These are phyloP conservation scores for Hypoxylon sp. DNA, from an alignment of 2,329 filamentous ascomycete genomes.

Conservation along the genomic window DNA sequence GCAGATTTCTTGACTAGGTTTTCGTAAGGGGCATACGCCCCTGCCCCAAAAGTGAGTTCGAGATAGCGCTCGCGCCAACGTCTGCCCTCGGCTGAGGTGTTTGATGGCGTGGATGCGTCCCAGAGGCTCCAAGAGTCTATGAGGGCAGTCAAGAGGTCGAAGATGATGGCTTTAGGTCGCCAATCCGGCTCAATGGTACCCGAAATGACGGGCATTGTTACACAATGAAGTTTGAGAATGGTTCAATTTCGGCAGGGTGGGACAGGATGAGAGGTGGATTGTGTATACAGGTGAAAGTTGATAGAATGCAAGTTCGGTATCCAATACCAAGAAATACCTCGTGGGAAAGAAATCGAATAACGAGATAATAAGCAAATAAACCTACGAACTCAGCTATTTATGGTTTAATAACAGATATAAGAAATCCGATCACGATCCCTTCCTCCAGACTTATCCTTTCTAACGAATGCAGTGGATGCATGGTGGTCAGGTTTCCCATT, in stretches of 20 bases:
- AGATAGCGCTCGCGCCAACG: conserved; percentile 58
- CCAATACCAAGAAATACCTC: not conserved
- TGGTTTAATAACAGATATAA: not conserved
- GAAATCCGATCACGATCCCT: not conserved
- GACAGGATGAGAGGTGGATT: not conserved
- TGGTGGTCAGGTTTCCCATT: not conserved
- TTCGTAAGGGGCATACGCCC: conserved; percentile 55
- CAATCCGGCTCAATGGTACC: conserved; percentile 31
- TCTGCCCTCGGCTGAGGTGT: conserved; percentile 48
- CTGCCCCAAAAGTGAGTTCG: conserved; percentile 56
- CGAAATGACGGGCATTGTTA: conserved; percentile 4
- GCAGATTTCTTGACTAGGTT: conserved; percentile 53
- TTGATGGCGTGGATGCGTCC: conserved; percentile 53
- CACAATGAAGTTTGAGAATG: not conserved
- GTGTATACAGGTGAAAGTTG: not conserved
- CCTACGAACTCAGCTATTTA: not conserved
- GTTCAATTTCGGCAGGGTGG: not conserved
- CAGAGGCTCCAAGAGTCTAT: conserved; percentile 59
- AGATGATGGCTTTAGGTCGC: conserved; percentile 56
- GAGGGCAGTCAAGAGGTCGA: conserved; percentile 60
- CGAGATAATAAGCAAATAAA: no score
- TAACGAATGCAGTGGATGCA: not conserved
- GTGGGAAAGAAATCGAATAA: not conserved
- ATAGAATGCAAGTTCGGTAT: not conserved
- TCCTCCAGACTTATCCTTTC: not conserved